phyloP scores from a whole-genome alignment of 257 asterid genomes.

The Echites panduratus region DNA sequence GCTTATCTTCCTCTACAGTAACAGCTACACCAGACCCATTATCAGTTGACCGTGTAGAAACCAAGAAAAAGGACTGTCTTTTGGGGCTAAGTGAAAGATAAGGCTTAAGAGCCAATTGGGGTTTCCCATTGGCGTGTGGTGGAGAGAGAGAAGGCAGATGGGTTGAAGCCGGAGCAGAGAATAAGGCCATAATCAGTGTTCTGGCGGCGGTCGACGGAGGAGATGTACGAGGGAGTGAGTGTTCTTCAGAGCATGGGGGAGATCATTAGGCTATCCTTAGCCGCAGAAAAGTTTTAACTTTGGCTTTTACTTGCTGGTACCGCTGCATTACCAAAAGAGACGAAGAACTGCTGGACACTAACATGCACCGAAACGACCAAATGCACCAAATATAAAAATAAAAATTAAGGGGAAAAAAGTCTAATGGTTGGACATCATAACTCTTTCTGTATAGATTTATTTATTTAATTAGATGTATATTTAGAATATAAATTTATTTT shows the following conservation, averaged over 20 bases:
- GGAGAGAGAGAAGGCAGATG: constrained; percentile 40
- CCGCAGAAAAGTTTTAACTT: constrained; percentile 24
- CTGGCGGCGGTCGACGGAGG: constrained; percentile 7
- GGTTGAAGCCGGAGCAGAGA: constrained; percentile 41
- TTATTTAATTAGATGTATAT: too few species aligned
- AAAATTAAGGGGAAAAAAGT: too few species aligned
- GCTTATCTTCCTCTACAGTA: constrained; percentile 24
- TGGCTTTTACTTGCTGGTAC: too few species aligned
- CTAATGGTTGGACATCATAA: too few species aligned
- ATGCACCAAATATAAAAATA: too few species aligned
- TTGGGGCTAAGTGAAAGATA: constrained; percentile 25
- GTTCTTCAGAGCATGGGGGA: constrained; percentile 22
- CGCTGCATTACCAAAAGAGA: too few species aligned
- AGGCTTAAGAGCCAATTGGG: constrained; percentile 28
- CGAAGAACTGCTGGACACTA: too few species aligned
- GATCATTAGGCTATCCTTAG: constrained; percentile 22
- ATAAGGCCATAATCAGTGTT: constrained; percentile 50
- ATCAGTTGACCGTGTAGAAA: constrained; percentile 26
- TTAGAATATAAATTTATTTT: too few species aligned
- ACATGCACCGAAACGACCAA: too few species aligned
- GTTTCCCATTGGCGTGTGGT: constrained; percentile 23
- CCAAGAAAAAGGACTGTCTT: constrained; percentile 25
- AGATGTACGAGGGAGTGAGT: not conserved
- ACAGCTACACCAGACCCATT: constrained; percentile 43
- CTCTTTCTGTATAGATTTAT: too few species aligned